Evolutionary conservation across 495 filamentous ascomycete genomes (phyloP).

Genomic region (Neurospora discreta): DNA sequence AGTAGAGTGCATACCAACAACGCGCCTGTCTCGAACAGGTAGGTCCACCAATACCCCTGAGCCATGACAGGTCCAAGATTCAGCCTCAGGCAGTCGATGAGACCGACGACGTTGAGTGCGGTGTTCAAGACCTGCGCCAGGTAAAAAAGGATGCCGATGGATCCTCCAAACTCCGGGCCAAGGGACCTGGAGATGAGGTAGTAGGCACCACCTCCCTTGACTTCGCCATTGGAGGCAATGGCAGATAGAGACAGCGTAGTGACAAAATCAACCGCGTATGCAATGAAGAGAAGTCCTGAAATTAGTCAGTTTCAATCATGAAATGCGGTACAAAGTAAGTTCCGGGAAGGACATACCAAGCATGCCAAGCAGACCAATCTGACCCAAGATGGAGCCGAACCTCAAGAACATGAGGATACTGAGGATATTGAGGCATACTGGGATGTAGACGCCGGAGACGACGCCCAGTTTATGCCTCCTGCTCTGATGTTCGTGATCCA

Average conservation of each 20-base stretch:
- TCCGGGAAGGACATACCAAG: constrained; percentile 41
- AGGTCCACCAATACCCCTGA: constrained; percentile 65
- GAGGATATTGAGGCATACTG: constrained; percentile 77
- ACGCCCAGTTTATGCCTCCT: constrained; percentile 54
- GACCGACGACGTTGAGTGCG: constrained; percentile 77
- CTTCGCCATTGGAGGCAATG: constrained; percentile 83
- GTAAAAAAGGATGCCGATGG: constrained; percentile 84
- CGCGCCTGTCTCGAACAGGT: constrained; percentile 65
- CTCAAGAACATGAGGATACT: constrained; percentile 89
- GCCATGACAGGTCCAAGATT: constrained; percentile 65
- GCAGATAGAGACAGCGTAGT: constrained; percentile 81
- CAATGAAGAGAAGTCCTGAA: constrained; percentile 58
- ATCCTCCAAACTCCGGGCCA: constrained; percentile 85
- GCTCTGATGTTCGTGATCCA: constrained; percentile 20
- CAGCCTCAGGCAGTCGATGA: constrained; percentile 70
- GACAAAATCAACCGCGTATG: constrained; percentile 67
- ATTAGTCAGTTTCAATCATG: constrained; percentile 1
- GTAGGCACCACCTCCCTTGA: constrained; percentile 79
- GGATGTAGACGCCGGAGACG: constrained; percentile 75
- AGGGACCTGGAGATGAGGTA: constrained; percentile 81
- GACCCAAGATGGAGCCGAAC: constrained; percentile 70
- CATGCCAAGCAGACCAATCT: constrained; percentile 69
- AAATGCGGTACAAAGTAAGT: background rate
- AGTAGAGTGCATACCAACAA: constrained; percentile 64
- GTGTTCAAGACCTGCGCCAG: constrained; percentile 78